Conservation (phyloP, 2,329 filamentous ascomycete species). For the Cytospora chrysosperma region DNA sequence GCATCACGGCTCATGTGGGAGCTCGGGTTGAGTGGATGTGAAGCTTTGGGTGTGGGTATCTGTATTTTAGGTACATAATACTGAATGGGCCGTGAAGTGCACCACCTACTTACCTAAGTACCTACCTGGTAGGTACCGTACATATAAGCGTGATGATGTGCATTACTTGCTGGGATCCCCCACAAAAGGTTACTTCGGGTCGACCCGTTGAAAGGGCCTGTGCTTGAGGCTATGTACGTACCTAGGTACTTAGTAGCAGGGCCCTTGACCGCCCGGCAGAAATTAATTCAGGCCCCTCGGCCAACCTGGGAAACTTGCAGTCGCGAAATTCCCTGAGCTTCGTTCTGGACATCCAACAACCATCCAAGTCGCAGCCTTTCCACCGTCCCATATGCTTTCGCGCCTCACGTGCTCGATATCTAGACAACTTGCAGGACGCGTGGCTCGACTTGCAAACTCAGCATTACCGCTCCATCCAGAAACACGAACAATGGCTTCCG, state of each 20-base stretch:
- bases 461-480: not conserved
- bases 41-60: not conserved
- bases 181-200: slow-evolving; percentile 11
- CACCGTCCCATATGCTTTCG: slow-evolving; percentile 14
- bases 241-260: too few species aligned
- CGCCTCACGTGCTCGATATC: not conserved
- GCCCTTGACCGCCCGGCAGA: slow-evolving; percentile 22
- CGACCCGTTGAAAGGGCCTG: slow-evolving; percentile 13
- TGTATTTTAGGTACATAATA: too few species aligned
- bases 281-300: slow-evolving; percentile 12
- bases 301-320: not conserved
- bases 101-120: too few species aligned
- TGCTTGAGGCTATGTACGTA: slow-evolving; percentile 10
- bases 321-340: not conserved
- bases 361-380: not conserved
- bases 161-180: slow-evolving; percentile 1
- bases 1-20: slow-evolving; percentile 32
- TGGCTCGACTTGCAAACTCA: not conserved
- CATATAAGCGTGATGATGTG: not conserved
- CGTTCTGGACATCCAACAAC: not conserved
- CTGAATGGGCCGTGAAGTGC: too few species aligned
- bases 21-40: not conserved
- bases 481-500: slow-evolving; percentile 28
- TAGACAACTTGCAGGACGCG: slow-evolving; percentile 4
- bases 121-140: not conserved